Base-by-base conservation (phyloP, 1,284 basidiomycete species). In the Amylostereum chailletii region DNA sequence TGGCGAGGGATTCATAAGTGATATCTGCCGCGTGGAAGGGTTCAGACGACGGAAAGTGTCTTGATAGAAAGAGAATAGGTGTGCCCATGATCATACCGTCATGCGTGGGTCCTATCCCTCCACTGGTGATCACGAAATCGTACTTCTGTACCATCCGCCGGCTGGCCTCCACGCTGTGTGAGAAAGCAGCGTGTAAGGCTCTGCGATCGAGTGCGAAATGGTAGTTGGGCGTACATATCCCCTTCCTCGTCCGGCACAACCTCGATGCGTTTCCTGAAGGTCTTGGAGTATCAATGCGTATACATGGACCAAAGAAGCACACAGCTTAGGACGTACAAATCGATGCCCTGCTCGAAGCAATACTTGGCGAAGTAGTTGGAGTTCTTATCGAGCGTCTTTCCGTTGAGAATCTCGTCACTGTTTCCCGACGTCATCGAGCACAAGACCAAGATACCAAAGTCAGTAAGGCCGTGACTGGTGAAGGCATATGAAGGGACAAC, bases 181-280 rank as follows among this genome's bases (percentile, higher is more conserved):
- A 19, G 19, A 49, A n/a, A 46, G 32, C 31, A 32, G 30, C 43
- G 32, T 11, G 7, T 3, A 37, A 32, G 26, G 40, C n/a, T 36
- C 30, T 37, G 9, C 42, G 8, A 19, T 7, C 33, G 27, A 9
- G 9, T 31, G n/a, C 29, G 27, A 7, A 34, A 43, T 29, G 29
- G 34, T 11, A 54, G 33, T 34, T 45, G 42, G n/a, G 66, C 83
- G 56, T 60, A 90, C 89, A 96, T 97, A 62, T 93, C 86, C 7
- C 81, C 80, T 61, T 93, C 87, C 48, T 93, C 85, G 61, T 97
- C 94, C 1, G 94, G 74, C 47, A 98, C 87, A 46, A 97, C 92
- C 60, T 97, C 92, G 60, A 96, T 83, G 37, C 86, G 79, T 65
- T 90, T 90, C 53, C 88, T 91, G 59, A 26, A 46, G 41, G 33